phyloP scores from a whole-genome alignment of 2,329 filamentous ascomycete genomes.

The Dendrostoma leiphaemia region DNA sequence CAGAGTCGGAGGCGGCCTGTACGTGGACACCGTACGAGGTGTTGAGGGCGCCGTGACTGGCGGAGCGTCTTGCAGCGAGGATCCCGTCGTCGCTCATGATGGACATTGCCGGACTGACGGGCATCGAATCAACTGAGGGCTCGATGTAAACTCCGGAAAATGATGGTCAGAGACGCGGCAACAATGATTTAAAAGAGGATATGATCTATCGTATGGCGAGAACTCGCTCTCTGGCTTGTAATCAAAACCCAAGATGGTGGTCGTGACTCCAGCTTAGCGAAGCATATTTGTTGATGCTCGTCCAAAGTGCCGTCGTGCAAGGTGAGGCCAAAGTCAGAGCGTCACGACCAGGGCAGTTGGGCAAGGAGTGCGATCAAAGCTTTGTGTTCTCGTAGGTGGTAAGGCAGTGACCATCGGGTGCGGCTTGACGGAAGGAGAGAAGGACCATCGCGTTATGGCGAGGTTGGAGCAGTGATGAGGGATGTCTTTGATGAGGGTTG shows the following conservation, averaged over 20 bases:
- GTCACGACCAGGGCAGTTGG: not conserved
- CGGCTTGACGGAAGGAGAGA: not conserved
- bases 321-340: not conserved
- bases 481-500: not conserved
- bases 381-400: too few relatives aligned
- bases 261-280: constrained; percentile 1
- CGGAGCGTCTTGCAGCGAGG: constrained; percentile 29
- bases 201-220: constrained; percentile 8
- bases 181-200: constrained; percentile 12
- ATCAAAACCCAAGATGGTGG: constrained; percentile 15
- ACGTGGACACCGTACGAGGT: constrained; percentile 30
- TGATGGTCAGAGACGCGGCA: constrained; percentile 11
- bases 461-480: too few relatives aligned
- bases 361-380: not conserved
- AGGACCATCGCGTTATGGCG: not conserved
- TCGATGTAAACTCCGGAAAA: constrained; percentile 1
- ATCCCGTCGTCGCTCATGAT: constrained; percentile 22
- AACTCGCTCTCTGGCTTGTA: constrained; percentile 1
- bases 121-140: not conserved
- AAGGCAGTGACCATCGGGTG: too few relatives aligned
- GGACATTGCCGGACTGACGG: not conserved
- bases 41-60: constrained; percentile 39
- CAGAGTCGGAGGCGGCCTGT: constrained; percentile 17
- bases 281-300: constrained; percentile 7
- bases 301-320: not conserved